Conservation (phyloP, 139 green algal species). For the Zygnema cylindricum region DNA sequence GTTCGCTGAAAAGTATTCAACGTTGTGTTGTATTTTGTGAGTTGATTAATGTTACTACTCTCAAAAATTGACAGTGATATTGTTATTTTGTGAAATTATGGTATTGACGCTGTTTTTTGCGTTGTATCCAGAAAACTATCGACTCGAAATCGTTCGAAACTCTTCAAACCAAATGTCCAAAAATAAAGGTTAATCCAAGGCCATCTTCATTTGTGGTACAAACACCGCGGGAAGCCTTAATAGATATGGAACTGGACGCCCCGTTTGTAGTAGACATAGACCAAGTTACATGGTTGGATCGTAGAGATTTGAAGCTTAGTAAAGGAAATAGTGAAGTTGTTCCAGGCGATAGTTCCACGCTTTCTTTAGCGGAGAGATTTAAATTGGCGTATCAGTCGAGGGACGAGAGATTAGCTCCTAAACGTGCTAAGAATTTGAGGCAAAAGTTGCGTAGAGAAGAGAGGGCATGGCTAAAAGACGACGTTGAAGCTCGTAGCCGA, state of each 20-base stretch:
- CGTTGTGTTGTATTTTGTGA: no score
- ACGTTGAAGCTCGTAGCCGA: neutral
- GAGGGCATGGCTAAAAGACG: neutral
- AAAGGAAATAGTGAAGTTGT: neutral
- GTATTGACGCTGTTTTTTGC: neutral
- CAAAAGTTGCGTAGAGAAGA: constrained; percentile 27
- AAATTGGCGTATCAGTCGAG: constrained; percentile 46
- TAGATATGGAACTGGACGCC: constrained; percentile 20
- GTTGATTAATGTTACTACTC: no score
- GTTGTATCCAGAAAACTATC: neutral
- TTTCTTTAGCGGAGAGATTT: constrained; percentile 51
- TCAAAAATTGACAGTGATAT: no score
- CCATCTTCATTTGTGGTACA: neutral
- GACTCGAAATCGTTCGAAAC: neutral
- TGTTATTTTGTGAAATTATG: neutral
- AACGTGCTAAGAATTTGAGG: constrained; percentile 52
- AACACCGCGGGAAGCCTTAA: constrained; percentile 4
- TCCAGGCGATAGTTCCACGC: neutral
- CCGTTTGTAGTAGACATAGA: constrained; percentile 34
- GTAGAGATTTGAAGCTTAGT: neutral
- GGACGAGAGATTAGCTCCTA: constrained; percentile 46
- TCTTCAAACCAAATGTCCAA: constrained; percentile 5
- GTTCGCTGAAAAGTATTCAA: no score
- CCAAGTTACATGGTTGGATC: constrained; percentile 17
- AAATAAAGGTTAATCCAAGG: neutral